Conservation (phyloP, 495 filamentous ascomycete species). For the Penicillium malachiteum region DNA sequence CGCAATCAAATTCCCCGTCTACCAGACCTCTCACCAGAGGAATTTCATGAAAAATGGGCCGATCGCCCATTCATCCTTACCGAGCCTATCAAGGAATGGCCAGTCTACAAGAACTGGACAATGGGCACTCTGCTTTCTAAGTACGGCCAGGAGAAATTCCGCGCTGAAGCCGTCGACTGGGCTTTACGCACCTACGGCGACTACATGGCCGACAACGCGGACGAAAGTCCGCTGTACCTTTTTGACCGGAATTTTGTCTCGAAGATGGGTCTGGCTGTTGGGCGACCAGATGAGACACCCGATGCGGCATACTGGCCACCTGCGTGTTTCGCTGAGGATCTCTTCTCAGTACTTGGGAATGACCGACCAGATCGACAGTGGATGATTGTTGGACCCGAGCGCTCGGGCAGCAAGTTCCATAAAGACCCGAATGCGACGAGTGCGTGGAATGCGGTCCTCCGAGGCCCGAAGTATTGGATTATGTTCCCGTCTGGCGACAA, state of each 20-base stretch:
- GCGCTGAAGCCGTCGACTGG: slow-evolving; percentile 96
- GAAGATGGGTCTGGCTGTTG: slow-evolving; percentile 75
- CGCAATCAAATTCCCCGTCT: slow-evolving; percentile 73
- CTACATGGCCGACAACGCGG: slow-evolving; percentile 79
- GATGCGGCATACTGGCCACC: slow-evolving; percentile 78
- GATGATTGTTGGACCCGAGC: slow-evolving; percentile 87
- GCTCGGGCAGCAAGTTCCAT: slow-evolving; percentile 94
- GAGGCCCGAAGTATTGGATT: slow-evolving; percentile 97
- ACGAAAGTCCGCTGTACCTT: slow-evolving; percentile 91
- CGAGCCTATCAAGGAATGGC: slow-evolving; percentile 79
- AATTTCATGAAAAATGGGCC: slow-evolving; percentile 75
- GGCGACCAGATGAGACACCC: slow-evolving; percentile 38
- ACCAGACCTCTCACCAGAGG: slow-evolving; percentile 62
- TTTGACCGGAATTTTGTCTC: slow-evolving; percentile 86
- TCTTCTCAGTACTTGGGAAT: slow-evolving; percentile 77
- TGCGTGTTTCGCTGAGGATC: slow-evolving; percentile 81
- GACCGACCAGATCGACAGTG: slow-evolving; percentile 86
- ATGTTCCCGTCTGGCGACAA: slow-evolving; percentile 75
- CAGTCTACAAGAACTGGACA: slow-evolving; percentile 73
- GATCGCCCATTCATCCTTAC: slow-evolving; percentile 87
- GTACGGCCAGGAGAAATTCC: slow-evolving; percentile 69
- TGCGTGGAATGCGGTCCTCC: slow-evolving; percentile 94
- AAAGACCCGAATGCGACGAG: slow-evolving; percentile 78
- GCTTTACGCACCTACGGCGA: slow-evolving; percentile 71
- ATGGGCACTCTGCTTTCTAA: slow-evolving; percentile 58